A percentile compares a stretch with the other conserved stretches of the same genome.
Conservation (phyloP, 768 basidiomycete species). For the Crepidotus variabilis region DNA sequence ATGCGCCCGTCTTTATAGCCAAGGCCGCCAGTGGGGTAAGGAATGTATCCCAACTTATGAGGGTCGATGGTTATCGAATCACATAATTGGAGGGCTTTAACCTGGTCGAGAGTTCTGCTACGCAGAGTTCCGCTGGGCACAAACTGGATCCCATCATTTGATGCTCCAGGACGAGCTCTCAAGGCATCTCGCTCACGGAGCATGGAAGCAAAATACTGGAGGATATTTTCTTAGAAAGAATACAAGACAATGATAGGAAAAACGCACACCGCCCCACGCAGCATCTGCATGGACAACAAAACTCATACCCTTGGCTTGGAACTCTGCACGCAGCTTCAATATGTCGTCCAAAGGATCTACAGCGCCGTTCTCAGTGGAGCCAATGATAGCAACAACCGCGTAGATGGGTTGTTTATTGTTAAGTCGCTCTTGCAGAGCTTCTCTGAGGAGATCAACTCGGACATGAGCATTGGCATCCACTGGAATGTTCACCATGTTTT, state of each 20-base stretch:
- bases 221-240: too few relatives aligned
- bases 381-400: slow-evolving; percentile 38
- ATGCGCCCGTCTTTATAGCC: slow-evolving; percentile 33
- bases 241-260: too few relatives aligned
- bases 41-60: slow-evolving; percentile 40
- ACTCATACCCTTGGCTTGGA: slow-evolving; percentile 25
- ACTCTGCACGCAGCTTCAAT: slow-evolving; percentile 26
- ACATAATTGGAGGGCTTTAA: slow-evolving; percentile 19
- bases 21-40: slow-evolving; percentile 37
- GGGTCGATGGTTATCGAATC: slow-evolving; percentile 36
- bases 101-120: slow-evolving; percentile 20
- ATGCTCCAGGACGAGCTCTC: too few relatives aligned
- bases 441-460: slow-evolving; percentile 20
- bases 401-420: slow-evolving; percentile 24
- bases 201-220: neutral
- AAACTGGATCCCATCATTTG: neutral
- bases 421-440: slow-evolving; percentile 24
- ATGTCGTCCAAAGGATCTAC: slow-evolving; percentile 37
- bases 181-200: neutral
- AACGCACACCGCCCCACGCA: slow-evolving; percentile 34
- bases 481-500: slow-evolving; percentile 27
- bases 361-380: slow-evolving; percentile 39
- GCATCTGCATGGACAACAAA: slow-evolving; percentile 40
- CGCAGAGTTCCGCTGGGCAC: slow-evolving; percentile 25
- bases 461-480: slow-evolving; percentile 34